Evolutionary conservation across 805 yeast species (phyloP).

Genomic region (Saturnispora sanitii): DNA sequence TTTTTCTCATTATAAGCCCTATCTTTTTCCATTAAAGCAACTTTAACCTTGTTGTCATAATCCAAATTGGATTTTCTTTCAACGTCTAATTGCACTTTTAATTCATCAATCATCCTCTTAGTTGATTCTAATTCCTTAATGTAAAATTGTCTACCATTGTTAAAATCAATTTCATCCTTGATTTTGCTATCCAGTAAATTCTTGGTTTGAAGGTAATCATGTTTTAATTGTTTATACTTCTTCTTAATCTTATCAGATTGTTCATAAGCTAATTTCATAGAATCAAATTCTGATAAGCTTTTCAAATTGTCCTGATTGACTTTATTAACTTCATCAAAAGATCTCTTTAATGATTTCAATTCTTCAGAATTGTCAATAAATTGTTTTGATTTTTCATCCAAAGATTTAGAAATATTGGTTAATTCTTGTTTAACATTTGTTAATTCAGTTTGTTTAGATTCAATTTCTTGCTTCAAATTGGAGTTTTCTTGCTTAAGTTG

Average conservation of each 20-base stretch:
- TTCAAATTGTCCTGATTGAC: neutral
- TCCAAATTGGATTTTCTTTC: slow-evolving; percentile 20
- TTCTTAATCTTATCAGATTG: slow-evolving; percentile 20
- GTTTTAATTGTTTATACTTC: slow-evolving; percentile 33
- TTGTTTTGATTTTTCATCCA: no score
- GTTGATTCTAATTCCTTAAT: slow-evolving; percentile 32
- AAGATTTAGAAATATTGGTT: no score
- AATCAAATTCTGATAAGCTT: slow-evolving; percentile 11
- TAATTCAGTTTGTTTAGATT: slow-evolving; percentile 1
- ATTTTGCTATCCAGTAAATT: slow-evolving; percentile 33
- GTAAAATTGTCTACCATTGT: slow-evolving; percentile 35
- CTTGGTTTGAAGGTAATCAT: slow-evolving; percentile 35
- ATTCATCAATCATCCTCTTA: slow-evolving; percentile 22
- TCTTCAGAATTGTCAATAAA: slow-evolving; percentile 16
- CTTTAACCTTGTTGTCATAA: slow-evolving; percentile 20
- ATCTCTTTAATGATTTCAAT: no score
- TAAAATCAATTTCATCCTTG: slow-evolving; percentile 34
- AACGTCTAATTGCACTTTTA: slow-evolving; percentile 23
- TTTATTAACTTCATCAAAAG: slow-evolving; percentile 9
- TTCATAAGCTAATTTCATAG: slow-evolving; percentile 21
- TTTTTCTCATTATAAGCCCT: slow-evolving; percentile 24
- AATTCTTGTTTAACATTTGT: no score
- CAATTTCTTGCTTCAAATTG: slow-evolving; percentile 25
- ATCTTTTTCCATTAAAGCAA: slow-evolving; percentile 28
- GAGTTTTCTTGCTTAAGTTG: slow-evolving; percentile 12